phyloP scores from a whole-genome alignment of 2,329 filamentous ascomycete species.

The Dactylellina cionopaga region DNA sequence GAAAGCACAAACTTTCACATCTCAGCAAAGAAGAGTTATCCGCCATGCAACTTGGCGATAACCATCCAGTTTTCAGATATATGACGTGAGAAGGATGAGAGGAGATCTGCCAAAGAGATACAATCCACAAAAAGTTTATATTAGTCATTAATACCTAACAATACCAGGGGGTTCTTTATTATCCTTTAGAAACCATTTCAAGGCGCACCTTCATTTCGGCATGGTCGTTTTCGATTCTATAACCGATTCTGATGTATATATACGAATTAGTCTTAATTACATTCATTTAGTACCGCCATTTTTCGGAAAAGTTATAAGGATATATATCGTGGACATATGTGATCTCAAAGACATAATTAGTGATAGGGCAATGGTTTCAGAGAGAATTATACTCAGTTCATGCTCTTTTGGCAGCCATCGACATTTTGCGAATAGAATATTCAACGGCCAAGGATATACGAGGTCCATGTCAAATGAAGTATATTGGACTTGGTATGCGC shows the following conservation, averaged over 20 bases:
- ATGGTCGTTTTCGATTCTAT: background rate
- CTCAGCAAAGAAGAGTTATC: constrained; percentile 68
- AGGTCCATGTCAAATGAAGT: too few species aligned
- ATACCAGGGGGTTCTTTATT: constrained; percentile 11
- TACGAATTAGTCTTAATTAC: too few species aligned
- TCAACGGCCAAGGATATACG: too few species aligned
- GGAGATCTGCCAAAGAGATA: background rate
- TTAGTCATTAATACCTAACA: constrained; percentile 1
- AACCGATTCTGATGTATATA: background rate
- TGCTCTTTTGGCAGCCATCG: too few species aligned
- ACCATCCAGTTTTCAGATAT: constrained; percentile 71
- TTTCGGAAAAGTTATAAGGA: too few species aligned
- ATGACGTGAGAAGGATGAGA: constrained; percentile 62
- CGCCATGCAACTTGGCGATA: constrained; percentile 70
- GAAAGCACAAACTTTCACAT: constrained; percentile 61
- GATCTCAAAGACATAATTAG: too few species aligned
- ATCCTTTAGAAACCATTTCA: constrained; percentile 27
- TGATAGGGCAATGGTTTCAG: too few species aligned
- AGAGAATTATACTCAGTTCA: too few species aligned
- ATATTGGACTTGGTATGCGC: too few species aligned
- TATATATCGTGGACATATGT: too few species aligned
- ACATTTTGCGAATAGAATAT: too few species aligned
- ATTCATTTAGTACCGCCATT: too few species aligned
- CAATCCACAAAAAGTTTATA: background rate
- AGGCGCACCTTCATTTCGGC: constrained; percentile 46